A percentile compares a stretch with the other conserved stretches of the same genome.
These are phyloP conservation scores for Vitis vinifera DNA, from an alignment of 164 flowering plant species.

Conservation along the genomic window DNA sequence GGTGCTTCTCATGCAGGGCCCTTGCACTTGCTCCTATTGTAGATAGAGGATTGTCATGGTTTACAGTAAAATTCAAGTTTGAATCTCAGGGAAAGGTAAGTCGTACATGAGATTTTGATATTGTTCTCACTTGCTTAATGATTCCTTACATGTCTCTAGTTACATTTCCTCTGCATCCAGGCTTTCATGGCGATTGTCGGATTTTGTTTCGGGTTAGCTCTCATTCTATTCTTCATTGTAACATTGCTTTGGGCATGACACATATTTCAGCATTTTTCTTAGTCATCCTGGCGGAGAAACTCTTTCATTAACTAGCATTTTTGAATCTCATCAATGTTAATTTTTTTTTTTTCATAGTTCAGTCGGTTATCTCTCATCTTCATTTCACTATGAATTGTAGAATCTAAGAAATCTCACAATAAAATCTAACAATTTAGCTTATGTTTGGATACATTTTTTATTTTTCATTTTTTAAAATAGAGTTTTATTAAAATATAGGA, in stretches of 20 bases:
- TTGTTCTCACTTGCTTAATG: neutral
- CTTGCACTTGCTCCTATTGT: conserved; percentile 89
- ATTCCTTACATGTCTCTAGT: too few species aligned
- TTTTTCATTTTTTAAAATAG: too few species aligned
- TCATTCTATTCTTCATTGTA: conserved; percentile 53
- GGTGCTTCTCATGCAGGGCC: conserved; percentile 56
- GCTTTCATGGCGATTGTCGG: conserved; percentile 65
- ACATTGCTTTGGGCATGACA: conserved; percentile 63
- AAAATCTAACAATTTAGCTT: too few species aligned
- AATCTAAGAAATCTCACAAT: too few species aligned
- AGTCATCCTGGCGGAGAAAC: neutral
- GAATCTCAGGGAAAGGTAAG: conserved; percentile 68
- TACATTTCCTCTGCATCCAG: conserved; percentile 29
- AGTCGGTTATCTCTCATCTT: too few species aligned
- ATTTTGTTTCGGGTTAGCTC: conserved; percentile 59
- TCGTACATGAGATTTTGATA: neutral
- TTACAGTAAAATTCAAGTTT: conserved; percentile 61
- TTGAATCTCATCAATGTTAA: too few species aligned
- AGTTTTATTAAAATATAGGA: too few species aligned
- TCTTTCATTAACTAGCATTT: neutral
- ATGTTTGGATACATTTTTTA: too few species aligned
- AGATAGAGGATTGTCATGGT: conserved; percentile 79
- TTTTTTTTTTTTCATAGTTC: too few species aligned
- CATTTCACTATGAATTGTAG: too few species aligned
- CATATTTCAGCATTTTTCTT: neutral